Percentiles rank a stretch among this genome's conserved stretches.
These are phyloP conservation scores for Lunularia cruciata DNA, from an alignment of 225 moss, liverwort and hornwort genomes.

Conservation along the genomic window DNA sequence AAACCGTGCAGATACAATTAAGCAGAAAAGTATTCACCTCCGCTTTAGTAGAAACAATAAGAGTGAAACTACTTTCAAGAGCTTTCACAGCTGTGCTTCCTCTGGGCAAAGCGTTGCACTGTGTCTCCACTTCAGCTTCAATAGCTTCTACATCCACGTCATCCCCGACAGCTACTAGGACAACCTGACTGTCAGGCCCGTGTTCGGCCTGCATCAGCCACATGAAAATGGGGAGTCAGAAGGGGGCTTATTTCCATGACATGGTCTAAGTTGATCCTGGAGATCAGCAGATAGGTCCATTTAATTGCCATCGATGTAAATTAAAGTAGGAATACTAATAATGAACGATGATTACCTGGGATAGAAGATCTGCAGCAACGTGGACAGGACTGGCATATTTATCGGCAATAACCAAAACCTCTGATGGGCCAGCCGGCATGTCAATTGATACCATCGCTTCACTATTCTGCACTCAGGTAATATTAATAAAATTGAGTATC, in stretches of 20 bases:
- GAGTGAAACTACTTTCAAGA: constrained; percentile 79
- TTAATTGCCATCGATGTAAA: too few species aligned
- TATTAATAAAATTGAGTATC: background rate
- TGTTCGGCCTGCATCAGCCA: constrained; percentile 78
- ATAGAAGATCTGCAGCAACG: constrained; percentile 86
- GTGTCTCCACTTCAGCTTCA: constrained; percentile 67
- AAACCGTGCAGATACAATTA: too few species aligned
- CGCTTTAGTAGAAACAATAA: constrained; percentile 67
- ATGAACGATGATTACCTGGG: constrained; percentile 54
- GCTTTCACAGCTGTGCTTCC: constrained; percentile 75
- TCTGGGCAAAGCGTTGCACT: constrained; percentile 85
- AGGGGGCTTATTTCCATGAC: too few species aligned
- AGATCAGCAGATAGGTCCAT: too few species aligned
- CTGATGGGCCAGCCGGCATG: constrained; percentile 99
- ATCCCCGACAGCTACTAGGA: constrained; percentile 83
- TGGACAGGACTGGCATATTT: constrained; percentile 75
- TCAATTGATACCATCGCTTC: constrained; percentile 99
- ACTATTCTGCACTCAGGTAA: constrained; percentile 54
- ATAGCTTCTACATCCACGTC: constrained; percentile 70
- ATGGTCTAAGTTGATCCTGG: background rate
- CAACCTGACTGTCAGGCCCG: constrained; percentile 98
- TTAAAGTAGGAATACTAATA: too few species aligned
- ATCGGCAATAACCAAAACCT: constrained; percentile 95
- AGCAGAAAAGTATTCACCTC: constrained; percentile 54
- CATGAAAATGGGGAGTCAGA: too few species aligned